phyloP scores from a whole-genome alignment of 2,329 filamentous ascomycete genomes.

The Fusarium coicis region DNA sequence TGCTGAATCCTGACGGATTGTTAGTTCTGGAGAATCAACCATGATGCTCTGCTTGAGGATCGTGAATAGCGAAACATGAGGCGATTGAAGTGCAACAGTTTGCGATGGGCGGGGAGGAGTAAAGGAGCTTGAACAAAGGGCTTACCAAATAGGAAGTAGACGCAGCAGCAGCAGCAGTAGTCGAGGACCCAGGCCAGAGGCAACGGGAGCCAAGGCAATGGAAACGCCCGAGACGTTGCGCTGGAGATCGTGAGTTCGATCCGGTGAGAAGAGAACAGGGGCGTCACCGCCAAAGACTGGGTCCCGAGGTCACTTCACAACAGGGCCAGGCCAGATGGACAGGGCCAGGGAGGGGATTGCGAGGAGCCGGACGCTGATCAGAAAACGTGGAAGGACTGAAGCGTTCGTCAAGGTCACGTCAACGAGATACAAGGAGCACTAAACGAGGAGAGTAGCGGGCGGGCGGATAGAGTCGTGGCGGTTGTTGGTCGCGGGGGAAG shows the following conservation, averaged over 20 bases:
- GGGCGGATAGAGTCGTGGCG: conserved; percentile 36
- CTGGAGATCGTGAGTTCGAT: conserved; percentile 44
- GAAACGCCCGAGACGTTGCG: conserved; percentile 33
- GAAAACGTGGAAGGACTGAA: conserved; percentile 25
- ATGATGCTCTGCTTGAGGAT: conserved; percentile 35
- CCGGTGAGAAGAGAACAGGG: conserved; percentile 35
- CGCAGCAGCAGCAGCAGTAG: not conserved
- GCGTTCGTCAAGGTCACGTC: conserved; percentile 9
- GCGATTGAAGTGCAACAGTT: conserved; percentile 7
- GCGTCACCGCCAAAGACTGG: conserved; percentile 42
- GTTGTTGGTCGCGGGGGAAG: conserved; percentile 40
- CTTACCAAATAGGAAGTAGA: conserved; percentile 33
- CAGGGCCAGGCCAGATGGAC: conserved; percentile 21
- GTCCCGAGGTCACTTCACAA: conserved; percentile 39
- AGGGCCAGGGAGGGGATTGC: conserved; percentile 11
- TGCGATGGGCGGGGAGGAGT: conserved; percentile 6
- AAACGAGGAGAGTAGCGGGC: conserved; percentile 10
- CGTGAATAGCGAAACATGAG: conserved; percentile 29
- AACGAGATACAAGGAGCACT: not conserved
- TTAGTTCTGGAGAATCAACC: conserved; percentile 47
- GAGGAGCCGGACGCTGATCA: conserved; percentile 23
- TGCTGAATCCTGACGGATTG: conserved; percentile 45
- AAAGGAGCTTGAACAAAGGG: conserved; percentile 23
- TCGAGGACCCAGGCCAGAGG: not conserved
- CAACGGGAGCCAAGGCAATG: conserved; percentile 27